A percentile compares a stretch with the other conserved stretches of the same genome.
Evolutionary conservation across 73 alveolate species (phyloP).

Genomic region (Tetrahymena malaccensis): DNA sequence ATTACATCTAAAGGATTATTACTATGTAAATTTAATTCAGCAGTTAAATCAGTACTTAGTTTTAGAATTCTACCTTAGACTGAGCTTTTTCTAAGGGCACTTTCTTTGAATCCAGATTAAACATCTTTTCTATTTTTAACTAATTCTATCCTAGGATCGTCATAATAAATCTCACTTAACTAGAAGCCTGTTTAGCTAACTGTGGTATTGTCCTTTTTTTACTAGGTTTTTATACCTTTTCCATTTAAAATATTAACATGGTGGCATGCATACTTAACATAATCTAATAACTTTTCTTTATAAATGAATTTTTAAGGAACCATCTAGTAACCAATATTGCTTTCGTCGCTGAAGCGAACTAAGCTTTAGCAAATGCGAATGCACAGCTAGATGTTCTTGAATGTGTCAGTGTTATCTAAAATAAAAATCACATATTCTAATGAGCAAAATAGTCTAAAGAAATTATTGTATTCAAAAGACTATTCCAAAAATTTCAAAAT

Average conservation of each 20-base stretch:
- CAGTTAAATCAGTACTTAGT: background rate
- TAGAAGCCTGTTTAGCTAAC: background rate
- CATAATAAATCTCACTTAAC: background rate
- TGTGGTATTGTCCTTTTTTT: background rate
- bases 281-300: background rate
- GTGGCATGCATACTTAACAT: background rate
- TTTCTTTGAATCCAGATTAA: background rate
- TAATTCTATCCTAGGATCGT: background rate
- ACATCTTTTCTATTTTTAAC: background rate
- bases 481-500: background rate
- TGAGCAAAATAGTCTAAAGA: background rate
- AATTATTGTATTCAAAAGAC: background rate
- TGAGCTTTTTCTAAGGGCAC: background rate
- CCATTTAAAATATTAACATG: background rate
- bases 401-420: background rate
- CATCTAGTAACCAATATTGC: background rate
- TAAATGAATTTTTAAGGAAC: background rate
- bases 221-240: background rate
- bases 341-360: background rate
- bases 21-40: background rate
- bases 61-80: background rate
- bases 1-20: background rate
- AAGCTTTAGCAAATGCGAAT: background rate
- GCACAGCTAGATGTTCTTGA: background rate
- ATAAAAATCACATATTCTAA: background rate